Conservation (phyloP, 2,329 filamentous ascomycete genomes). For the Bipolaris sorokiniana region DNA sequence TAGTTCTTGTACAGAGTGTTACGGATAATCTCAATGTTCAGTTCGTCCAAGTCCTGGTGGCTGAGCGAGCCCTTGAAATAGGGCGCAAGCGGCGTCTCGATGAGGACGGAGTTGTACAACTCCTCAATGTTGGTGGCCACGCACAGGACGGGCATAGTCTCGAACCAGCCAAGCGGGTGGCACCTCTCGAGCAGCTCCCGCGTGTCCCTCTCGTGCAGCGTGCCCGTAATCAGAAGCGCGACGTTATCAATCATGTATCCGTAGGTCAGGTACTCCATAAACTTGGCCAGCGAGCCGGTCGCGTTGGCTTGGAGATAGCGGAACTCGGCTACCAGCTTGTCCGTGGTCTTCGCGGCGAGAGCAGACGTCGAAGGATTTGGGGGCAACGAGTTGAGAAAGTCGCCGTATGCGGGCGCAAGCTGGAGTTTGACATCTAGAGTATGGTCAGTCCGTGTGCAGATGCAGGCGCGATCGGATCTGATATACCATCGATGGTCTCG, state of each 20-base stretch:
- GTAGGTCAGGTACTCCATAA: constrained; percentile 98
- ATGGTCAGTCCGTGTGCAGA: constrained; percentile 14
- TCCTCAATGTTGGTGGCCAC: constrained; percentile 99
- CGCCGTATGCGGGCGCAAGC: constrained; percentile 93
- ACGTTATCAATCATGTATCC: constrained; percentile 99
- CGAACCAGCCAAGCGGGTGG: constrained; percentile 97
- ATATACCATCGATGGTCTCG: constrained; percentile 91
- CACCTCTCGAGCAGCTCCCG: constrained; percentile 93
- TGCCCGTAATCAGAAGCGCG: constrained; percentile 95
- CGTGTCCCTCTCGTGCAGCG: constrained; percentile 95
- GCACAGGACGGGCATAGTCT: constrained; percentile 97
- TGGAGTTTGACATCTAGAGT: constrained; percentile 97
- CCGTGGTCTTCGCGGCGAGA: constrained; percentile 92
- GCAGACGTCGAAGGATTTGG: constrained; percentile 96
- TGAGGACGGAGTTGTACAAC: constrained; percentile 95
- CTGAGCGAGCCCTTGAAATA: constrained; percentile 98
- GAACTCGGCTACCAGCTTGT: constrained; percentile 98
- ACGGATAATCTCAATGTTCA: constrained; percentile 98
- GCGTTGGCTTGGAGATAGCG: constrained; percentile 94
- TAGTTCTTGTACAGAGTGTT: constrained; percentile 99
- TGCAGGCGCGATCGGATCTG: background rate
- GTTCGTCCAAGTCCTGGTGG: constrained; percentile 95
- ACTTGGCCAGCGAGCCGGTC: constrained; percentile 86
- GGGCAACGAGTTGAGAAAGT: constrained; percentile 90
- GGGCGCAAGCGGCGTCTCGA: constrained; percentile 92